Evolutionary conservation across 768 basidiomycete genomes (phyloP).

Genomic region (Leccinum imitatum): DNA sequence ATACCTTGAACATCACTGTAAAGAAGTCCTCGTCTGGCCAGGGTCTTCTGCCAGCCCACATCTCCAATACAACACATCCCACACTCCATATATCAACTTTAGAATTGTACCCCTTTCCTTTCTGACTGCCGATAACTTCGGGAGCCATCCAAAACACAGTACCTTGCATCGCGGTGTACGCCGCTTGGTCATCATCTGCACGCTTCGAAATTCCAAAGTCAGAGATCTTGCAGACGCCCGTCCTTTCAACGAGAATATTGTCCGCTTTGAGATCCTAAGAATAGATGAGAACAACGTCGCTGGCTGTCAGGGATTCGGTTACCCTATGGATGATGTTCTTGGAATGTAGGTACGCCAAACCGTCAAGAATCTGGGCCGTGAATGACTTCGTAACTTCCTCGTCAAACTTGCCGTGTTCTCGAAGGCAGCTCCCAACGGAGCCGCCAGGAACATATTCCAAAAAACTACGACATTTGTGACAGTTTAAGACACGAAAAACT

Average conservation of each 20-base stretch:
- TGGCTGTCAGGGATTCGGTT: slow-evolving; percentile 26
- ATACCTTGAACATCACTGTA: slow-evolving; percentile 92
- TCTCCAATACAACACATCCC: slow-evolving; percentile 97
- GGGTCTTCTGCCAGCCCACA: slow-evolving; percentile 96
- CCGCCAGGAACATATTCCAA: slow-evolving; percentile 99
- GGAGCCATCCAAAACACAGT: slow-evolving; percentile 99
- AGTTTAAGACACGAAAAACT: neutral
- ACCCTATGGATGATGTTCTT: slow-evolving; percentile 92
- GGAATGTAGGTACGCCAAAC: slow-evolving; percentile 90
- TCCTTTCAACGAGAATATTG: slow-evolving; percentile 93
- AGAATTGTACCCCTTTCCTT: slow-evolving; percentile 84
- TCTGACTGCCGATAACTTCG: slow-evolving; percentile 84
- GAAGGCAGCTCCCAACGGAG: slow-evolving; percentile 86
- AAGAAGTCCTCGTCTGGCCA: slow-evolving; percentile 91
- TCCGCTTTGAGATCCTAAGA: slow-evolving; percentile 92
- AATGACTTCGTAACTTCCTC: slow-evolving; percentile 93
- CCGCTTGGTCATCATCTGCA: slow-evolving; percentile 81
- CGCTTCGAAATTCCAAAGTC: slow-evolving; percentile 99
- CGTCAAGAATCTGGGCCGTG: slow-evolving; percentile 86
- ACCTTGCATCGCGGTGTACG: slow-evolving; percentile 93
- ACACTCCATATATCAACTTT: slow-evolving; percentile 99
- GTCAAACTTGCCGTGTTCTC: slow-evolving; percentile 90
- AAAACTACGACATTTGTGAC: slow-evolving; percentile 57
- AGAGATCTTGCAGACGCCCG: slow-evolving; percentile 94
- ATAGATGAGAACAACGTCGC: slow-evolving; percentile 9